Conservation (phyloP, 225 moss, liverwort and hornwort species). For the Lunularia cruciata region DNA sequence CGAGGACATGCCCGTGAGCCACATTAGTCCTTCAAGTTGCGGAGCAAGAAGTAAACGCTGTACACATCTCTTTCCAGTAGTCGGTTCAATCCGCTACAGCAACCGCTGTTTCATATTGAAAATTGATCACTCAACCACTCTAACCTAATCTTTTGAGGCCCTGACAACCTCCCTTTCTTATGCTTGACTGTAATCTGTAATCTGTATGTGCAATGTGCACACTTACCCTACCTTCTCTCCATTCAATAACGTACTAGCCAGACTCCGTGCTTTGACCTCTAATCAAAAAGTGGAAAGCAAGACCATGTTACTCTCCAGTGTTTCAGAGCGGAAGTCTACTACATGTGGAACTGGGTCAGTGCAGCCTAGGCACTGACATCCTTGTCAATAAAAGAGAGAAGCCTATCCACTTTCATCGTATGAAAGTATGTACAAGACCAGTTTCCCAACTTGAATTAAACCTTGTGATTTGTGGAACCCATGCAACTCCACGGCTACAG, state of each 20-base stretch:
- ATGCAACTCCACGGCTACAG: not conserved
- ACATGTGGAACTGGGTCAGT: constrained; percentile 6
- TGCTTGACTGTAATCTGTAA: not conserved
- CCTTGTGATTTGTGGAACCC: constrained; percentile 1
- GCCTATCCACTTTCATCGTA: constrained; percentile 1
- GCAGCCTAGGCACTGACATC: not conserved
- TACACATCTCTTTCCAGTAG: no score
- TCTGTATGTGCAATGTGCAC: constrained; percentile 23
- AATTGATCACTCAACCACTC: not conserved
- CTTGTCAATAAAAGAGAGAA: not conserved
- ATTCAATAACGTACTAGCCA: not conserved
- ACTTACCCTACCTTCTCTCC: not conserved
- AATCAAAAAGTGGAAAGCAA: constrained; percentile 4
- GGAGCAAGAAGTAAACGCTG: no score
- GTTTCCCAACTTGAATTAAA: not conserved
- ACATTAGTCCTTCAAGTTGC: no score
- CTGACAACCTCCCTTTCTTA: not conserved
- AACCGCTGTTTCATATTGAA: not conserved
- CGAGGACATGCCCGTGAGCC: no score
- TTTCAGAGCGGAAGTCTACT: not conserved
- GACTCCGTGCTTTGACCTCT: constrained; percentile 1
- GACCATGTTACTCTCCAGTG: constrained; percentile 1
- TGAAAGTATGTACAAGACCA: no score
- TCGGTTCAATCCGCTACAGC: not conserved
- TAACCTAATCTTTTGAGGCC: not conserved